Base-by-base conservation (phyloP, 495 filamentous ascomycete genomes). In the Xylaria telfairii region DNA sequence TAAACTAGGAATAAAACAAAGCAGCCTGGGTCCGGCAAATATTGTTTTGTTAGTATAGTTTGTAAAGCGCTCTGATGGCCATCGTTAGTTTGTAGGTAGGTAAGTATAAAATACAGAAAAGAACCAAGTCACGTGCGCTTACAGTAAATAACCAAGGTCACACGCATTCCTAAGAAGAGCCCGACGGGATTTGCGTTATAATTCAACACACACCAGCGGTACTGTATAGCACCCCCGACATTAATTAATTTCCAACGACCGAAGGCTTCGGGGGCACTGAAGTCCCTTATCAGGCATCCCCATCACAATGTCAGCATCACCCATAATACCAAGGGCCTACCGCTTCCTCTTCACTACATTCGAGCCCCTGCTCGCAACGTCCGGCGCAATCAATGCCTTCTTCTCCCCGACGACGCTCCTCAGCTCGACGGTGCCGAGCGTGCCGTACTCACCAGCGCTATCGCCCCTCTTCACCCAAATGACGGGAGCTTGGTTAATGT, bases 401-500 rank as follows among this genome's bases (percentile, higher is more conserved):
- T 63, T 69, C 46, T 51, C 24, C 21, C 67, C 67, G 4, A 24
- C 67, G n/a, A 28, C 59, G 26, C 67, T 69, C 1, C 30, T 69
- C 6, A 12, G 47, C 57, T 49, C 67, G 4, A 63, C 67, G 3
- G 44, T 69, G 26, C 67, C 67, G 26, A 62, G 56, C 56, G 56
- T 69, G n/a, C 54, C 67, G 26, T 69, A 69, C 26, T 51, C 41
- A 7, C 67, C 56, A 4, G 56, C 57, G 5, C 56, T 69, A 30
- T 34, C 67, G 1, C 67, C 67, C 21, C 56, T 69, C 26, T 62
- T 69, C 44, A 69, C 67, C 8, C 67, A 69, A 13, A 49, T 69
- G 56, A 69, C 67, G 44, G 67, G 67, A 4, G 46, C 67, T 9
- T 85, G 82, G 82, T 74, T 86, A 44, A 79, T 83, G 56, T 76